Base-by-base conservation (phyloP, 352 stramenopile genomes). In the Pythium biforme region DNA sequence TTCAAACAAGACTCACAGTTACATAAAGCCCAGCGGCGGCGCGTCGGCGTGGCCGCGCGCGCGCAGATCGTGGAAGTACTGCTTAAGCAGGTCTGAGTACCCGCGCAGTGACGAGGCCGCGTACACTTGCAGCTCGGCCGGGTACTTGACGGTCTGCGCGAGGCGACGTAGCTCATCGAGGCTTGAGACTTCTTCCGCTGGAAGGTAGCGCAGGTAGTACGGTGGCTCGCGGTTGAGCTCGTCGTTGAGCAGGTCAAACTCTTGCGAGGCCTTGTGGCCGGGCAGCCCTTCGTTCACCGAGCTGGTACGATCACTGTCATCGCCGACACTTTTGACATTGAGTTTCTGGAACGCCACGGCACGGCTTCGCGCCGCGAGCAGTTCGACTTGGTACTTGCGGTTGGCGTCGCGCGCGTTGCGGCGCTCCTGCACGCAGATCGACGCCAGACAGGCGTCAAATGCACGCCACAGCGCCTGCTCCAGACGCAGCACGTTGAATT, bases 391-490 rank as follows among this genome's bases (percentile, higher is more conserved):
- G 40, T 86, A 88, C 50, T 76, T 82, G 39, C 66, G 76, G 52
- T 89, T 90, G 0, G 74, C 79, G 0, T 89, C 75, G 4, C 77
- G 75, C 1, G 83, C 83, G 23, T 77, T 64, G 14, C 63, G 68
- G 7, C 83, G 77, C 48, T 93, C 83, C 8, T 83, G 70, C 10
- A 83, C 62, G 33, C 85, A 81, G 22, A 93, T 81, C 22, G 77
- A 67, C 14, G 79, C 77, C 1, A 89, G 72, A 31, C 82, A 90
- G 0, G 80, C 83, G 54, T 93, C 83, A 62, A 93, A 93, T 0
- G 81, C 81, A 9, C 81, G 75, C 83, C 83, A 92, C 10, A 92
- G 64, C 4, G 82, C 82, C 33, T 91, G 82, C 47, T 91, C 82
- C 0, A 79, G 76, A 1, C 78, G 70, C 4, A 91, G 46, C 1